phyloP scores from a whole-genome alignment of 306 rosid genomes.

The Malus fusca region DNA sequence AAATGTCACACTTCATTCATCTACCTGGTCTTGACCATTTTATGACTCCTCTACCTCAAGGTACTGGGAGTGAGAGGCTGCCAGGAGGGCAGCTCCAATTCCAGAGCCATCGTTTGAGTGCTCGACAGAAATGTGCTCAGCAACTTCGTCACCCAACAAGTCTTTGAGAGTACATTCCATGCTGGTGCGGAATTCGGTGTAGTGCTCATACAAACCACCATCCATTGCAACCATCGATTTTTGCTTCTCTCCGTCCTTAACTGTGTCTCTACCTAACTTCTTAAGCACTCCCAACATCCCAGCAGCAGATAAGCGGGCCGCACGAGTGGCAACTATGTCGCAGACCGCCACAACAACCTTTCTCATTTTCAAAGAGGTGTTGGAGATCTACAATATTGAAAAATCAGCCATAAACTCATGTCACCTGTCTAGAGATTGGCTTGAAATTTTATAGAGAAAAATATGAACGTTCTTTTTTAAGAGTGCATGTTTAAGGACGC shows the following conservation, averaged over 20 bases:
- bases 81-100: constrained; percentile 86
- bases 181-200: constrained; percentile 56
- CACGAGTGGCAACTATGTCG: constrained; percentile 75
- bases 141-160: constrained; percentile 66
- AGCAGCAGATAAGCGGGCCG: constrained; percentile 82
- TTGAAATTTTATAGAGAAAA: background rate
- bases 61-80: constrained; percentile 95
- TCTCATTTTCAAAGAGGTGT: constrained; percentile 67
- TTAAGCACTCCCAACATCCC: constrained; percentile 75
- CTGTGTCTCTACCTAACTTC: constrained; percentile 78
- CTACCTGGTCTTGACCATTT: constrained; percentile 18
- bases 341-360: constrained; percentile 52
- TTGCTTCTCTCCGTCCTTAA: constrained; percentile 59
- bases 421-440: background rate
- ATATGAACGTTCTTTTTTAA: background rate
- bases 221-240: constrained; percentile 76
- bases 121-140: constrained; percentile 46
- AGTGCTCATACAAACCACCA: constrained; percentile 91
- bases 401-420: background rate
- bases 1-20: constrained; percentile 23
- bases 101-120: constrained; percentile 90
- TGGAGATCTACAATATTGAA: constrained; percentile 41
- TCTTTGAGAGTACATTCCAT: constrained; percentile 76
- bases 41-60: constrained; percentile 47
- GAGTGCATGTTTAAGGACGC: background rate